phyloP scores from a whole-genome alignment of 78 protist genomes.

The Carpediemonas membranifera region DNA sequence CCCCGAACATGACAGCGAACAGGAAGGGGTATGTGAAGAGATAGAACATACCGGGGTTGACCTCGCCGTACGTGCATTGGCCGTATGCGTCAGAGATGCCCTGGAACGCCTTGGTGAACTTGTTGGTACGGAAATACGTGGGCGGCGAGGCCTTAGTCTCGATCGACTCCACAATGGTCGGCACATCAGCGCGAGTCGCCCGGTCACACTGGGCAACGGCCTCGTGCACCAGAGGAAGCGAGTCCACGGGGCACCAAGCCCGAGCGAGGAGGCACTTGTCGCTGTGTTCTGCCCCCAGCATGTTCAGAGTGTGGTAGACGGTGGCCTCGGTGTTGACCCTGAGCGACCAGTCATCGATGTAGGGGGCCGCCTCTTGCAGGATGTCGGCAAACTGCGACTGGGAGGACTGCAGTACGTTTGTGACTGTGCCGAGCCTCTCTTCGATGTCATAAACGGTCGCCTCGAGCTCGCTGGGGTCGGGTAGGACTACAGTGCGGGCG shows the following conservation, averaged over 20 bases:
- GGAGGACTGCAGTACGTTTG: not conserved
- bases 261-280: not conserved
- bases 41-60: constrained; percentile 70
- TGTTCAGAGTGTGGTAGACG: constrained; percentile 16
- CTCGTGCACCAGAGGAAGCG: not conserved
- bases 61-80: constrained; percentile 81
- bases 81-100: constrained; percentile 88
- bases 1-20: constrained; percentile 99
- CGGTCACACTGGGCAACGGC: not conserved
- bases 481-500: not conserved
- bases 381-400: not conserved
- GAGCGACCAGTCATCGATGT: not conserved
- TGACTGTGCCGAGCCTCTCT: not conserved
- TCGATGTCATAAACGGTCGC: not conserved
- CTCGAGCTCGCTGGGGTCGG: not conserved
- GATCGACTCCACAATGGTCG: constrained; percentile 7
- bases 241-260: constrained; percentile 1
- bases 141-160: constrained; percentile 56
- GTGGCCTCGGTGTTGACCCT: not conserved
- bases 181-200: constrained; percentile 1
- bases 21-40: constrained; percentile 98
- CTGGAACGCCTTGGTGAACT: constrained; percentile 65
- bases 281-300: constrained; percentile 1
- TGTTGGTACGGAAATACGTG: constrained; percentile 71
- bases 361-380: not conserved